Evolutionary conservation across 257 asterid genomes (phyloP).

Genomic region (Scutellaria baicalensis): DNA sequence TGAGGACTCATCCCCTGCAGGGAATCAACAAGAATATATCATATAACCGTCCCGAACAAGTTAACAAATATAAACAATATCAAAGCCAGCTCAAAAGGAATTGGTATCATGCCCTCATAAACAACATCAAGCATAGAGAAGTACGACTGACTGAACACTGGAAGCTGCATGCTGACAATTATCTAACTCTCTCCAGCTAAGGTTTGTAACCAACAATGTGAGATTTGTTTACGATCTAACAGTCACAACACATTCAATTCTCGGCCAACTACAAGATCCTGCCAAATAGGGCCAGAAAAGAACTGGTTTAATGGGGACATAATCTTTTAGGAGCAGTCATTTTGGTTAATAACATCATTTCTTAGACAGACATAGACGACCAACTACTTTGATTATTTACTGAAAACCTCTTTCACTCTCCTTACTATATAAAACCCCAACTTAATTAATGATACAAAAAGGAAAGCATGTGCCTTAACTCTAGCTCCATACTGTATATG

Average conservation of each 20-base stretch:
- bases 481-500: neutral
- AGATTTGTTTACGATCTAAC: neutral
- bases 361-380: neutral
- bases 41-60: neutral
- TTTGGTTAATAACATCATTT: neutral
- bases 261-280: conserved; percentile 5
- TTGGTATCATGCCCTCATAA: neutral
- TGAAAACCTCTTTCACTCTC: neutral
- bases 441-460: neutral
- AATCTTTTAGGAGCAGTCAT: neutral
- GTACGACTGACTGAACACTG: neutral
- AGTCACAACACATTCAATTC: neutral
- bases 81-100: neutral
- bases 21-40: conserved; percentile 6
- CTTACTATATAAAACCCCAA: neutral
- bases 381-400: neutral
- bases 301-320: neutral
- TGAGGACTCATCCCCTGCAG: conserved; percentile 50
- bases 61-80: conserved; percentile 3
- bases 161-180: neutral
- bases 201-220: neutral
- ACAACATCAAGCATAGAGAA: neutral
- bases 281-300: neutral
- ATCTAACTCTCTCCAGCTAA: neutral
- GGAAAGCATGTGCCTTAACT: neutral